A percentile compares a stretch with the other conserved stretches of the same genome.
Conservation (phyloP, 2,329 filamentous ascomycete species). For the Raffaelea arxii region DNA sequence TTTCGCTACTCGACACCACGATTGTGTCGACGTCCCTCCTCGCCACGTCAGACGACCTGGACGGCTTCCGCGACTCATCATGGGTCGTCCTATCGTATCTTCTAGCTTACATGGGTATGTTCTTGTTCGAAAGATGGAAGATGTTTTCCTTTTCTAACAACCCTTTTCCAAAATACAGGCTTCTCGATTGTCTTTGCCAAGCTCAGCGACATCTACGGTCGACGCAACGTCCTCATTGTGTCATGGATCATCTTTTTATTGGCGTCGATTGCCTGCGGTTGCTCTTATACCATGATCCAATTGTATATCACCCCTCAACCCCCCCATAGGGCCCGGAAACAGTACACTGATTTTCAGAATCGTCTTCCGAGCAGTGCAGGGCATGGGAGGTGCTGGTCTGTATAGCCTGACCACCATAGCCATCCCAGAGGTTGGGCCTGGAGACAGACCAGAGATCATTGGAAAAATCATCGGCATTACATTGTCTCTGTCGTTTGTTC, state of each 20-base stretch:
- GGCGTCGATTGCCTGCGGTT: constrained; percentile 31
- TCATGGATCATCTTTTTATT: constrained; percentile 27
- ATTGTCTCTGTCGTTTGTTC: constrained; percentile 45
- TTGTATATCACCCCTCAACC: constrained; percentile 14
- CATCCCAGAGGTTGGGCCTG: constrained; percentile 46
- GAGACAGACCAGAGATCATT: constrained; percentile 40
- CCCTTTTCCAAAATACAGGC: constrained; percentile 4
- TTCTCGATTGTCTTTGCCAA: constrained; percentile 17
- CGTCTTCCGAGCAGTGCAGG: constrained; percentile 47
- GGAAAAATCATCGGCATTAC: constrained; percentile 46
- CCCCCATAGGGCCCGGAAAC: too few species aligned
- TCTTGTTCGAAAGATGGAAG: neutral
- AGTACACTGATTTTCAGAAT: constrained; percentile 33
- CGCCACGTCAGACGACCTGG: constrained; percentile 12
- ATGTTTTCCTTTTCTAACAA: neutral
- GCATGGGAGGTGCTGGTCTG: constrained; percentile 50
- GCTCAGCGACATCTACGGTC: constrained; percentile 31
- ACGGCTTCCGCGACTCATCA: constrained; percentile 12
- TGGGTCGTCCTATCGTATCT: constrained; percentile 16
- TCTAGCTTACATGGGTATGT: constrained; percentile 15
- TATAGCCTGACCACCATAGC: constrained; percentile 51
- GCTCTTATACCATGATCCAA: constrained; percentile 21
- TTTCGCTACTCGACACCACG: constrained; percentile 16
- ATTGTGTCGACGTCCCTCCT: constrained; percentile 16
- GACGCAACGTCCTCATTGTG: constrained; percentile 24